These are phyloP conservation scores for Fonsecaea erecta DNA, from an alignment of 2,329 filamentous ascomycete genomes.

Conservation along the genomic window DNA sequence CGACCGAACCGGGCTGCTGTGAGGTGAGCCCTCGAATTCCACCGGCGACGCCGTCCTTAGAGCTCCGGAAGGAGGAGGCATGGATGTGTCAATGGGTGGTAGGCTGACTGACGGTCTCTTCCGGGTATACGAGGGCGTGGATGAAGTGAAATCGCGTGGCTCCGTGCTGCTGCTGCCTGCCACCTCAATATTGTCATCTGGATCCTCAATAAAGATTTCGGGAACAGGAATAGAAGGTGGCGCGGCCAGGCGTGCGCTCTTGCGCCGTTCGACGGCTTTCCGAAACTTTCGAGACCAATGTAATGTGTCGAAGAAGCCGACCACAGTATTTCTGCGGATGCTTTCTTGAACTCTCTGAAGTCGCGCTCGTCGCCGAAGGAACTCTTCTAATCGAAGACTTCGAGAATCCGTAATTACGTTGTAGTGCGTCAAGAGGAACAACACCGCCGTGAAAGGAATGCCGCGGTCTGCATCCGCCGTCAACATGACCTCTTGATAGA, in stretches of 20 bases:
- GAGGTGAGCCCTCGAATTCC: constrained; percentile 35
- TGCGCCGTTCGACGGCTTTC: constrained; percentile 72
- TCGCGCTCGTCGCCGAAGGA: constrained; percentile 83
- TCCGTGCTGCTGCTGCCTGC: constrained; percentile 29
- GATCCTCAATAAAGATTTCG: constrained; percentile 87
- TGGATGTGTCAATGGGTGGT: constrained; percentile 36
- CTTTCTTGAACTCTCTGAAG: constrained; percentile 95
- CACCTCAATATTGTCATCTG: constrained; percentile 57
- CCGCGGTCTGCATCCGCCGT: constrained; percentile 87
- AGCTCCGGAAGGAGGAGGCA: constrained; percentile 34
- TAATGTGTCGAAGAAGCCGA: constrained; percentile 93
- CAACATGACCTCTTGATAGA: constrained; percentile 95
- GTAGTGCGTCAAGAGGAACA: constrained; percentile 97
- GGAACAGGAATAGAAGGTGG: constrained; percentile 82
- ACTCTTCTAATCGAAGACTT: constrained; percentile 91
- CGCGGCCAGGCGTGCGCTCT: constrained; percentile 73
- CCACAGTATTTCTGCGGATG: constrained; percentile 83
- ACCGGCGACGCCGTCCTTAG: constrained; percentile 33
- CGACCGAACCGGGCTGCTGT: constrained; percentile 33
- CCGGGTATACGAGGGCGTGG: constrained; percentile 29
- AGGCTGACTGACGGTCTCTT: constrained; percentile 28
- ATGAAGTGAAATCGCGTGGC: constrained; percentile 37
- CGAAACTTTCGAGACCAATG: constrained; percentile 86
- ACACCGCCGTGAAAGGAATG: constrained; percentile 86
- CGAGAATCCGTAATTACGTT: constrained; percentile 99